Evolutionary conservation across 257 asterid species (phyloP).

Genomic region (Solanum sparsipilum): DNA sequence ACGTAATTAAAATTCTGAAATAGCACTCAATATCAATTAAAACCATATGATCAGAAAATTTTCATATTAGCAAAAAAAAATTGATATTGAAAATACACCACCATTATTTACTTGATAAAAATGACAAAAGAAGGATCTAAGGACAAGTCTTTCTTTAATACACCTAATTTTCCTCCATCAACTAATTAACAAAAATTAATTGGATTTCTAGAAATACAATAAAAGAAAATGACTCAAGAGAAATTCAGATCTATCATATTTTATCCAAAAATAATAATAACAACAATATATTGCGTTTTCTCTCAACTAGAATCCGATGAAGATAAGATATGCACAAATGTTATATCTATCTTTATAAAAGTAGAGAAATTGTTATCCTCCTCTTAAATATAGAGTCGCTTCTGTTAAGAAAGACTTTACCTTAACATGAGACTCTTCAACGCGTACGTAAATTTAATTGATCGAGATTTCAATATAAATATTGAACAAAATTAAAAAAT

Average conservation of each 20-base stretch:
- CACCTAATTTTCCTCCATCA: background rate
- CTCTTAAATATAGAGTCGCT: background rate
- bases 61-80: background rate
- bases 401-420: accelerated
- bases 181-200: background rate
- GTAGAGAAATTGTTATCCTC: background rate
- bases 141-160: background rate
- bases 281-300: background rate
- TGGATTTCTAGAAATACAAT: background rate
- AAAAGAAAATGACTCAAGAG: background rate
- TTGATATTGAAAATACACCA: background rate
- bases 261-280: background rate
- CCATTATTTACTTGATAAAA: background rate
- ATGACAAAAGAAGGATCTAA: background rate
- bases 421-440: background rate
- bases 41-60: background rate
- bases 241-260: background rate
- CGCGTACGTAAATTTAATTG: accelerated
- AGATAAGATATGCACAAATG: background rate
- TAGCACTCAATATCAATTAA: background rate
- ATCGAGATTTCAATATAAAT: accelerated
- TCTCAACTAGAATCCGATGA: background rate
- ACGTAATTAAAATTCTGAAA: background rate
- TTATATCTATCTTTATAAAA: background rate
- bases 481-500: background rate